phyloP scores from a whole-genome alignment of 441 rosid species.

The Gossypium aridum region DNA sequence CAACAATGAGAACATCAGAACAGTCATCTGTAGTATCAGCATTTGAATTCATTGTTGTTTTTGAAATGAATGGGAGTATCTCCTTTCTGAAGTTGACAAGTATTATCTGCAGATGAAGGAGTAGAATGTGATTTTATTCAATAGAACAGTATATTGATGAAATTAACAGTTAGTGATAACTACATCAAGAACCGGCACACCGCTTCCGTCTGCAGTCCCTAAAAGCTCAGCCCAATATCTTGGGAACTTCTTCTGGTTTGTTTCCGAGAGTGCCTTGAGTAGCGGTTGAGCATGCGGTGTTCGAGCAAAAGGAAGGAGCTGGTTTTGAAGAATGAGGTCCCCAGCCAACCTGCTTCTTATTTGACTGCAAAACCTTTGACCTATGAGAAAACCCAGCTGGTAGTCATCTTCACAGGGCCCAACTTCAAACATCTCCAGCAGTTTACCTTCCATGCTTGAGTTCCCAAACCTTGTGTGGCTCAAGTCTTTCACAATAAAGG shows the following conservation, averaged over 20 bases:
- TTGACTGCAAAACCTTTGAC: constrained; percentile 34
- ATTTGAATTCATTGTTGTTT: constrained; percentile 8
- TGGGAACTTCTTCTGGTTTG: constrained; percentile 36
- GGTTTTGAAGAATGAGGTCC: constrained; percentile 43
- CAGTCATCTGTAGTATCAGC: constrained; percentile 32
- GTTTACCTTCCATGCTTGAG: constrained; percentile 15
- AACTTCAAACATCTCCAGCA: constrained; percentile 42
- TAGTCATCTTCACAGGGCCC: constrained; percentile 43
- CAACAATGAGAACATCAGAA: constrained; percentile 42
- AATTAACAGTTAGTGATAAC: not conserved
- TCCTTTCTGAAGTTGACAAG: constrained; percentile 63
- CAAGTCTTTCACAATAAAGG: not conserved
- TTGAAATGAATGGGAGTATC: constrained; percentile 49
- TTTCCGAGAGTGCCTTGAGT: constrained; percentile 29
- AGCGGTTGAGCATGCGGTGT: constrained; percentile 20
- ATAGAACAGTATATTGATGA: not conserved
- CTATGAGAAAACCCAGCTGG: constrained; percentile 41
- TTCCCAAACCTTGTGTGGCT: not conserved
- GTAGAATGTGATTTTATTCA: not conserved
- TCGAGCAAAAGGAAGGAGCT: constrained; percentile 46
- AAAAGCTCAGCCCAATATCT: constrained; percentile 50
- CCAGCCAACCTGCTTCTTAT: constrained; percentile 40
- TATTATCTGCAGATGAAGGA: constrained; percentile 33
- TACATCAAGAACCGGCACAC: constrained; percentile 46
- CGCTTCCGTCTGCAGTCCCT: constrained; percentile 53